Evolutionary conservation across 352 stramenopile genomes (phyloP).

Genomic region (Phytophthora aleatoria): DNA sequence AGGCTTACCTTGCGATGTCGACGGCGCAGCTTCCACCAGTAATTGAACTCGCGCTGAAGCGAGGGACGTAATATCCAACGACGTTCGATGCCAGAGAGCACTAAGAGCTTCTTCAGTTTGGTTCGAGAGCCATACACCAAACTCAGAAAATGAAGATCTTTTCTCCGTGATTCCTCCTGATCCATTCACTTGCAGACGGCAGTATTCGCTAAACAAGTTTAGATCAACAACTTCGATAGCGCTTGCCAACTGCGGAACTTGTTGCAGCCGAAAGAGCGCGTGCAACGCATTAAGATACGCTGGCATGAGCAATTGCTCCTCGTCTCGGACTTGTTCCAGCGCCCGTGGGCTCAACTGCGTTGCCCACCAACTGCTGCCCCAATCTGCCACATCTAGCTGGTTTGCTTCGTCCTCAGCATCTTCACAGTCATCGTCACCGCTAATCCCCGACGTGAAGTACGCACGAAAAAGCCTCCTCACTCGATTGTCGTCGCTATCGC

Average conservation of each 20-base stretch:
- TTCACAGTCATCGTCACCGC: conserved; percentile 18
- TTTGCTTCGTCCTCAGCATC: conserved; percentile 21
- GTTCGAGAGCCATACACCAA: conserved; percentile 49
- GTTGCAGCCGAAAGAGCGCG: conserved; percentile 59
- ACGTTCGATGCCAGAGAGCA: conserved; percentile 42
- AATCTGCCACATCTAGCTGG: conserved; percentile 28
- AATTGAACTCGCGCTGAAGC: conserved; percentile 43
- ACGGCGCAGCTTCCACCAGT: conserved; percentile 18
- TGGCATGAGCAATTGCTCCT: conserved; percentile 42
- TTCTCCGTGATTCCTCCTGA: conserved; percentile 18
- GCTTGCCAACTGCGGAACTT: conserved; percentile 42
- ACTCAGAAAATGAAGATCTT: conserved; percentile 19
- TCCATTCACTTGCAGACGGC: conserved; percentile 9
- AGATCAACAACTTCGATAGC: conserved; percentile 49
- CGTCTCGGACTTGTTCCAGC: conserved; percentile 37
- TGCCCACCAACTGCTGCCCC: conserved; percentile 42
- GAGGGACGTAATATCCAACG: conserved; percentile 38
- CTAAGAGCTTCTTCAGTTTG: conserved; percentile 51
- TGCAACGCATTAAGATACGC: conserved; percentile 56
- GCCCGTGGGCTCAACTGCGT: conserved; percentile 33
- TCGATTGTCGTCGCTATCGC: conserved; percentile 27
- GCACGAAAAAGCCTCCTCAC: conserved; percentile 34
- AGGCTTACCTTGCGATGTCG: neutral
- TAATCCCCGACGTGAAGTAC: conserved; percentile 38
- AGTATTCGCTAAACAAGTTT: conserved; percentile 46